phyloP scores from a whole-genome alignment of 176 grass and related monocot genomes.

The Cenchrus fungigraminus region DNA sequence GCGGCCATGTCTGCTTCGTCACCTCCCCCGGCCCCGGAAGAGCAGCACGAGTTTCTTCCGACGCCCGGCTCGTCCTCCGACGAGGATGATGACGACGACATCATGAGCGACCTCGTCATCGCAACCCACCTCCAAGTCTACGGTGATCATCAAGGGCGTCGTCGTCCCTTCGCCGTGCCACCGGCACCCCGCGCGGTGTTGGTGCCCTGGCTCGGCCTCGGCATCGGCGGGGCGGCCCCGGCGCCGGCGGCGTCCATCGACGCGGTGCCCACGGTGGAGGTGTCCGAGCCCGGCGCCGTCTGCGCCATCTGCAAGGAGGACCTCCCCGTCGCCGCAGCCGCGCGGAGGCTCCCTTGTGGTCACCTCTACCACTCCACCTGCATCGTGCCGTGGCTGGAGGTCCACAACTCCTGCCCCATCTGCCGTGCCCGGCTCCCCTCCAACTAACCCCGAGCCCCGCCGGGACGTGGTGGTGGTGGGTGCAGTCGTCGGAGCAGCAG shows the following conservation, averaged over 20 bases:
- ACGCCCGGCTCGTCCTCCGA: neutral
- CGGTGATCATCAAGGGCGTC: neutral
- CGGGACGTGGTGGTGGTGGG: neutral
- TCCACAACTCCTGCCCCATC: conserved; percentile 88
- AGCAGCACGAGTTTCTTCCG: neutral
- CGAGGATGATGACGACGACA: conserved; percentile 3
- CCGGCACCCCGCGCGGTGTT: conserved; percentile 40
- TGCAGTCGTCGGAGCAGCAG: neutral
- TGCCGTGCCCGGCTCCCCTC: conserved; percentile 59
- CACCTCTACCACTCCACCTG: conserved; percentile 84
- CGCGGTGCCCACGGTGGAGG: conserved; percentile 60
- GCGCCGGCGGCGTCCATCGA: conserved; percentile 61
- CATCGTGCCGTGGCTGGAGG: conserved; percentile 79
- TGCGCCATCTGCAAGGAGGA: conserved; percentile 81
- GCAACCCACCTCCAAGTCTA: conserved; percentile 31
- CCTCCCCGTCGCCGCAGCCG: conserved; percentile 43
- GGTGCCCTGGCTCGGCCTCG: neutral
- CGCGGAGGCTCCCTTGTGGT: conserved; percentile 64
- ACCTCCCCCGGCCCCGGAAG: neutral
- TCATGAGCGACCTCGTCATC: conserved; percentile 25
- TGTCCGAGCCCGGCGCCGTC: conserved; percentile 9
- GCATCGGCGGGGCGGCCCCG: conserved; percentile 34
- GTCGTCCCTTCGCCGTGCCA: conserved; percentile 32
- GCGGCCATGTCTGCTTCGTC: conserved; percentile 47
- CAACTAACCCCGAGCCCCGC: neutral